Evolutionary conservation across 139 green algal genomes (phyloP).

Genomic region (Zygnema circumcarinatum): DNA sequence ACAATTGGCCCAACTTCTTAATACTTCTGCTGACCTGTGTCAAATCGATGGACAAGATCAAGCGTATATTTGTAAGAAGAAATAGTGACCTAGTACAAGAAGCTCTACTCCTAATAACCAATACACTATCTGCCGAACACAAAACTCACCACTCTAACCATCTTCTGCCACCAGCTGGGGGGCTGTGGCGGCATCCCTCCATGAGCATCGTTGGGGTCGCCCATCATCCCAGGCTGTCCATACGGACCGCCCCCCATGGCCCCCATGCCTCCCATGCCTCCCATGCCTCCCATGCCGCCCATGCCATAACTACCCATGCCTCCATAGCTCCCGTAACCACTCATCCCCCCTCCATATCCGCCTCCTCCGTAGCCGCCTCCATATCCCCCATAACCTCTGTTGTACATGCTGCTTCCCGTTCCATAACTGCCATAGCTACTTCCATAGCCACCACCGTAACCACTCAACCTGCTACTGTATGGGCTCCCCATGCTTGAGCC

Average conservation of each 20-base stretch:
- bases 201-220: slow-evolving; percentile 64
- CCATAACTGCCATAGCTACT: slow-evolving; percentile 36
- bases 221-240: slow-evolving; percentile 27
- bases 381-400: slow-evolving; percentile 41
- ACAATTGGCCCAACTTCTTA: no score
- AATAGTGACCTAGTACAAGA: no score
- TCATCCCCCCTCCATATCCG: slow-evolving; percentile 10
- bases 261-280: slow-evolving; percentile 31
- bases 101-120: no score
- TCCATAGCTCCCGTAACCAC: slow-evolving; percentile 10
- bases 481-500: slow-evolving; percentile 7
- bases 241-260: slow-evolving; percentile 50
- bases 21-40: no score
- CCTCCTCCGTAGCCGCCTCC: slow-evolving; percentile 56
- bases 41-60: no score
- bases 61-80: no score
- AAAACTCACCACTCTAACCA: slow-evolving; percentile 57
- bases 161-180: slow-evolving; percentile 75
- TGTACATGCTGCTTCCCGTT: slow-evolving; percentile 11
- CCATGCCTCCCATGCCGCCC: slow-evolving; percentile 31
- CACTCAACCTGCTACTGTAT: not conserved
- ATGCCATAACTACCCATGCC: slow-evolving; percentile 48
- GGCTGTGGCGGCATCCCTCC: slow-evolving; percentile 62
- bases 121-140: no score
- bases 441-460: slow-evolving; percentile 1